A percentile compares a stretch with the other conserved stretches of the same genome.
Evolutionary conservation across 805 yeast genomes (phyloP).

Genomic region (Metschnikowia anglica): DNA sequence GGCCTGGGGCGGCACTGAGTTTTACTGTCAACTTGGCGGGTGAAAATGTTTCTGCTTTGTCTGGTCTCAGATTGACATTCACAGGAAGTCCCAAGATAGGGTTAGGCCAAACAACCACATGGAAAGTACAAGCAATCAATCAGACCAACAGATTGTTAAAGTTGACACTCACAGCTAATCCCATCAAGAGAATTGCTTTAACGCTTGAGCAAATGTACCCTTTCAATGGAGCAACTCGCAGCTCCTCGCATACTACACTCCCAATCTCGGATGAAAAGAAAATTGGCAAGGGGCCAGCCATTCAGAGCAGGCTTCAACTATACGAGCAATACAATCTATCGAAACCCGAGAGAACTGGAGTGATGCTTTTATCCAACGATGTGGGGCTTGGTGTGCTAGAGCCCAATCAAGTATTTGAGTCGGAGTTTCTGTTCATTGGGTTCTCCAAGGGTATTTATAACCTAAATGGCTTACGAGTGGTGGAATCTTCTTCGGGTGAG

Average conservation of each 20-base stretch:
- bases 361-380: slow-evolving; percentile 64
- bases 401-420: slow-evolving; percentile 61
- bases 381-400: slow-evolving; percentile 61
- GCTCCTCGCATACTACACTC: slow-evolving; percentile 8
- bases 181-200: slow-evolving; percentile 7
- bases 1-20: slow-evolving; percentile 25
- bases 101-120: slow-evolving; percentile 58
- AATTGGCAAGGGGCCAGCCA: slow-evolving; percentile 16
- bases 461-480: slow-evolving; percentile 61
- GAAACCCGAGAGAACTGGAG: slow-evolving; percentile 50
- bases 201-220: too few species aligned
- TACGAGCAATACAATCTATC: slow-evolving; percentile 34
- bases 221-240: neutral
- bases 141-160: slow-evolving; percentile 50
- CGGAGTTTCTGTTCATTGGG: slow-evolving; percentile 60
- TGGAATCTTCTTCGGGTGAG: slow-evolving; percentile 65
- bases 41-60: slow-evolving; percentile 32
- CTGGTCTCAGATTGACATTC: slow-evolving; percentile 37
- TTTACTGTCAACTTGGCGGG: slow-evolving; percentile 39
- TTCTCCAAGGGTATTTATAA: slow-evolving; percentile 63
- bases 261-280: slow-evolving; percentile 10
- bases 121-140: slow-evolving; percentile 69
- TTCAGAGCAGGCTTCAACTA: slow-evolving; percentile 27
- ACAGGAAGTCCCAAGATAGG: slow-evolving; percentile 60
- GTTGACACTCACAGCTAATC: slow-evolving; percentile 45